Base-by-base conservation (phyloP, 2,329 filamentous ascomycete genomes). In the Venturia nashicola region DNA sequence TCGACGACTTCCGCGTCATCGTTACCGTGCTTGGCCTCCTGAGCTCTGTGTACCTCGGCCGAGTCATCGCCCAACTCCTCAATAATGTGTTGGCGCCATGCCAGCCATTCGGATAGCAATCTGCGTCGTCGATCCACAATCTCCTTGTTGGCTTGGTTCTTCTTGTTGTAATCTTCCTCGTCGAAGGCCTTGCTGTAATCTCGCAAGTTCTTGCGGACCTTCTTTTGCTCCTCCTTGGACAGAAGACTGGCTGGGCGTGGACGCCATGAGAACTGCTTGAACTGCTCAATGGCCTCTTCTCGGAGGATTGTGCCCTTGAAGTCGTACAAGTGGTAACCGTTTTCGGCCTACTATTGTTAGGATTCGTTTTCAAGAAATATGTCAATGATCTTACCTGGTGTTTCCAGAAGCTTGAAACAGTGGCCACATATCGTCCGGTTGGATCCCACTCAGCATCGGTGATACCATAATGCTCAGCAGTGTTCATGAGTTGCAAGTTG, bases 371-470 rank as follows among this genome's bases (percentile, higher is more conserved):
- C 11, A 18, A 12, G 55, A 27, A n/a, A 32, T 23, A 61, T 14
- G 51, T 59, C 51, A 39, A 43, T 34, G 18, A 43, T 79, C 90
- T 81, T 87, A 96, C 92, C 70, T 88, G 83, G 76, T 97, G 93
- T 78, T 96, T 97, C 92, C 94, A 99, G 61, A 90, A 86, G 72
- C 89, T 94, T 55, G 93, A 92, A 80, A 91, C 95, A 51, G 90
- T 95, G 67, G 92, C 91, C 57, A 99, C 90, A 73, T 91, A 99
- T 67, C 94, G 88, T 66, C 94, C 94, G 65, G 91, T 96, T 12
- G 94, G 92, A 73, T 99, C 94, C 94, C 94, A 99, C 74, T 97
- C 93, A 61, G 97, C 87, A 73, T 99, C 93, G 34, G 94, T 99
- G 63, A 99, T 88, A 75, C 94, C 94, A 76, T 97, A 99, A 80